Percentiles rank a stretch among this genome's conserved stretches.
phyloP scores from a whole-genome alignment of 106 monocot genomes.

The Cymbidium sinense region DNA sequence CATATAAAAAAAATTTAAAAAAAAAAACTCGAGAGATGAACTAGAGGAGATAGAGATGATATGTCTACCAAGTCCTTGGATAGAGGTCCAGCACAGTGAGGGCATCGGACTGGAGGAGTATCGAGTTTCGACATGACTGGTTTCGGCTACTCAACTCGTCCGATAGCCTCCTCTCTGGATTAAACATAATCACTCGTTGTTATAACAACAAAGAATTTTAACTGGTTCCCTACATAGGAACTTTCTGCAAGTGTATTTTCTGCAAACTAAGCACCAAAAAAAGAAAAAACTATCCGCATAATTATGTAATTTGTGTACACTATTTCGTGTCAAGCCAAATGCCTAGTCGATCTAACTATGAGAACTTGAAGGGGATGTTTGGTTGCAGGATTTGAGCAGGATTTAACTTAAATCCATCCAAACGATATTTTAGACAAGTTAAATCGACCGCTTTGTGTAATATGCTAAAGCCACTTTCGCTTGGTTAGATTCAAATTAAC shows the following conservation, averaged over 20 bases:
- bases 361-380: too few species aligned
- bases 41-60: not conserved
- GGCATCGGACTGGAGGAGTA: conserved; percentile 30
- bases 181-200: not conserved
- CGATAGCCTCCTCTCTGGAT: not conserved
- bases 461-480: too few species aligned
- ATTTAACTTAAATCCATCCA: too few species aligned
- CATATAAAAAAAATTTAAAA: too few species aligned
- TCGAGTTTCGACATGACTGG: conserved; percentile 21
- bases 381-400: too few species aligned
- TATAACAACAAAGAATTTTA: not conserved
- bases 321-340: too few species aligned
- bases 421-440: too few species aligned
- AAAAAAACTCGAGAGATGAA: not conserved
- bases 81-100: conserved; percentile 74
- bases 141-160: not conserved
- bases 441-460: too few species aligned
- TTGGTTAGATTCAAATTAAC: too few species aligned
- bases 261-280: not conserved
- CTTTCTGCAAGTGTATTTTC: not conserved
- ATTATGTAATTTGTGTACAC: too few species aligned
- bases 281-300: too few species aligned
- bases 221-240: not conserved
- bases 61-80: conserved; percentile 63
- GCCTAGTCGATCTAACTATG: too few species aligned